Conservation (phyloP, 768 basidiomycete genomes). For the Naganishia kalamii region DNA sequence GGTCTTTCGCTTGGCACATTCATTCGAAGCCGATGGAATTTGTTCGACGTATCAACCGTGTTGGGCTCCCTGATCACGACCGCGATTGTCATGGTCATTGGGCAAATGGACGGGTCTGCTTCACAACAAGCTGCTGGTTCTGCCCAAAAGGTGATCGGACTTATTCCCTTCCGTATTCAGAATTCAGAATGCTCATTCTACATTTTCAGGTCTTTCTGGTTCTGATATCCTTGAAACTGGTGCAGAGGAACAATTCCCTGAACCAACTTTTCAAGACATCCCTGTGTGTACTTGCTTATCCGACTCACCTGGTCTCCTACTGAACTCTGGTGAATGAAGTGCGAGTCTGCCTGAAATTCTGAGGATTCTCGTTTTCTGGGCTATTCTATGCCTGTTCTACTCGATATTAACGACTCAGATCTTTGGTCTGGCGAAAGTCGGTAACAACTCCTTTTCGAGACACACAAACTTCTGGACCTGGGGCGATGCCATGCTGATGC, state of each 20-base stretch:
- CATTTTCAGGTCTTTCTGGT: slow-evolving; percentile 66
- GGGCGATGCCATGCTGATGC: slow-evolving; percentile 74
- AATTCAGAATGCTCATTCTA: slow-evolving; percentile 56
- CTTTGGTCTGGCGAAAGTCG: slow-evolving; percentile 85
- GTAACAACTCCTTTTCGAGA: slow-evolving; percentile 57
- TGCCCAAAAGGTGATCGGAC: slow-evolving; percentile 30
- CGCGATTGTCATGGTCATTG: slow-evolving; percentile 55
- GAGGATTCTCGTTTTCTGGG: slow-evolving; percentile 78
- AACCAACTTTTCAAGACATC: slow-evolving; percentile 97
- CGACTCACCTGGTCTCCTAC: background rate
- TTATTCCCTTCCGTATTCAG: background rate
- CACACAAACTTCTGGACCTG: slow-evolving; percentile 74
- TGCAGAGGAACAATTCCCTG: slow-evolving; percentile 75
- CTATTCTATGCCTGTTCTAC: slow-evolving; percentile 84
- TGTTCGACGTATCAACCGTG: slow-evolving; percentile 78
- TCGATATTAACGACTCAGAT: slow-evolving; percentile 71
- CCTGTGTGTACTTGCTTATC: slow-evolving; percentile 56
- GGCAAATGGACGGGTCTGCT: slow-evolving; percentile 10
- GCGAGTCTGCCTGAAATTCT: slow-evolving; percentile 79
- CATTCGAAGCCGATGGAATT: slow-evolving; percentile 86
- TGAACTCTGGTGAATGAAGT: slow-evolving; percentile 48
- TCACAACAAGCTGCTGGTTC: slow-evolving; percentile 32
- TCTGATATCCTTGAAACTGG: slow-evolving; percentile 86
- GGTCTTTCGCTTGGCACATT: slow-evolving; percentile 82
- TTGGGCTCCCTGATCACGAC: slow-evolving; percentile 78